These are phyloP conservation scores for Tylopilus rubrobrunneus DNA, from an alignment of 768 basidiomycete species.

Conservation along the genomic window DNA sequence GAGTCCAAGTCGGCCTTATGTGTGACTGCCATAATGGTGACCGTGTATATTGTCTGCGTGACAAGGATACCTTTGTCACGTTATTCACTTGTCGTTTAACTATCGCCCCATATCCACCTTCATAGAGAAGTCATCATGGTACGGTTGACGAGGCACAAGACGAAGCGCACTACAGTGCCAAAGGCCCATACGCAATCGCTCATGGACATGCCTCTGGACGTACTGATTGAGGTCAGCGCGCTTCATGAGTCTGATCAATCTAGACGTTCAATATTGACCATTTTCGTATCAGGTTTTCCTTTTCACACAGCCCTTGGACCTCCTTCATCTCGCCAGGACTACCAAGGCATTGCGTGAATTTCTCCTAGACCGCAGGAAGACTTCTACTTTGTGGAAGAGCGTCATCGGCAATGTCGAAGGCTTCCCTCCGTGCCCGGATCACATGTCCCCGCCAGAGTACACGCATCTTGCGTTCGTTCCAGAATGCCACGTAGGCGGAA, in stretches of 20 bases:
- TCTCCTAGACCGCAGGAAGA: slow-evolving; percentile 18
- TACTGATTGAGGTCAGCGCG: slow-evolving; percentile 11
- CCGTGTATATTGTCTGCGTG: too few species aligned
- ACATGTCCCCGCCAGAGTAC: slow-evolving; percentile 29
- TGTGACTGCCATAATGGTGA: too few species aligned
- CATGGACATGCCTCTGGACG: slow-evolving; percentile 13
- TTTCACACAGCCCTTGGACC: slow-evolving; percentile 28
- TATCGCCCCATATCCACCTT: too few species aligned
- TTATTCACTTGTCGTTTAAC: too few species aligned
- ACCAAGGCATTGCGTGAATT: slow-evolving; percentile 28
- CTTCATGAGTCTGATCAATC: neutral
- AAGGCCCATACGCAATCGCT: neutral
- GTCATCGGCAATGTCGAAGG: slow-evolving; percentile 18
- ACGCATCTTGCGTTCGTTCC: slow-evolving; percentile 27
- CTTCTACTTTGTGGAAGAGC: slow-evolving; percentile 25
- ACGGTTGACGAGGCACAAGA: too few species aligned
- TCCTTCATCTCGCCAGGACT: slow-evolving; percentile 30
- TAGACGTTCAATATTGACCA: too few species aligned
- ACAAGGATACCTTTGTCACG: too few species aligned
- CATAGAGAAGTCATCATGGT: too few species aligned
- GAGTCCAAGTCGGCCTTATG: too few species aligned
- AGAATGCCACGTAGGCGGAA: slow-evolving; percentile 28
- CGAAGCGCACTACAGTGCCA: neutral
- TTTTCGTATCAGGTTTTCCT: slow-evolving; percentile 18
- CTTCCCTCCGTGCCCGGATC: slow-evolving; percentile 25